A percentile compares a stretch with the other conserved stretches of the same genome.
These are phyloP conservation scores for Pythium pyrilobum DNA, from an alignment of 352 stramenopile species.

Conservation along the genomic window DNA sequence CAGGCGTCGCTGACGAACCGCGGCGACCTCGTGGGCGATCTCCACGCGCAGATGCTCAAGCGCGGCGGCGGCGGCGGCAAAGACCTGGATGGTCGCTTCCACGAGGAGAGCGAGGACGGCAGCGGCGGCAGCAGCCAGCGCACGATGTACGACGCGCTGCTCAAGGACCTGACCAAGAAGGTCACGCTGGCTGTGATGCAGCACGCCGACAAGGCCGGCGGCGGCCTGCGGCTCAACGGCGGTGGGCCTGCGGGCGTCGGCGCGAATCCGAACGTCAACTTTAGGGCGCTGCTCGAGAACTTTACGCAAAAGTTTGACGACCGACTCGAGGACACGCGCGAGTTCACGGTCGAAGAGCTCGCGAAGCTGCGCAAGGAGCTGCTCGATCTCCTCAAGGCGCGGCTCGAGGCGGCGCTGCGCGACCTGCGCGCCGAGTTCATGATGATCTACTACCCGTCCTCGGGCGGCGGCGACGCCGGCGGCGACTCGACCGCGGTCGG, in stretches of 20 bases:
- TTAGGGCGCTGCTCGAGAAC: slow-evolving; percentile 60
- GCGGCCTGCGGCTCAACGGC: not conserved
- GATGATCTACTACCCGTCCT: slow-evolving; percentile 26
- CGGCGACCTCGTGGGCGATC: slow-evolving; percentile 41
- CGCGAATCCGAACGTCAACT: slow-evolving; percentile 55
- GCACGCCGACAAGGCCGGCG: slow-evolving; percentile 31
- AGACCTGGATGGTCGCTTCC: slow-evolving; percentile 44
- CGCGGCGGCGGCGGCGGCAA: slow-evolving; percentile 19
- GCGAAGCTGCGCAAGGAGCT: slow-evolving; percentile 58
- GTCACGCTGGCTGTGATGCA: slow-evolving; percentile 52
- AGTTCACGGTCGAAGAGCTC: slow-evolving; percentile 61
- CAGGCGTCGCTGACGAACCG: not conserved
- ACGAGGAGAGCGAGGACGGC: slow-evolving; percentile 22
- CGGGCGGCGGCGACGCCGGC: slow-evolving; percentile 20
- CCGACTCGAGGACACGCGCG: slow-evolving; percentile 51
- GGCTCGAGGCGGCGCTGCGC: slow-evolving; percentile 48
- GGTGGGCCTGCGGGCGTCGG: slow-evolving; percentile 25
- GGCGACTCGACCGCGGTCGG: slow-evolving; percentile 71
- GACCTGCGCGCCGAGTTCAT: slow-evolving; percentile 66
- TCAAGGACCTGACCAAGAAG: slow-evolving; percentile 78
- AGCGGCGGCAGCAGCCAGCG: slow-evolving; percentile 22
- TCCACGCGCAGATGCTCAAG: slow-evolving; percentile 53
- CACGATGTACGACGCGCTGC: slow-evolving; percentile 65
- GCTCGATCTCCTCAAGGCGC: slow-evolving; percentile 50
- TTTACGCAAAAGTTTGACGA: slow-evolving; percentile 73